Evolutionary conservation across 2,329 filamentous ascomycete species (phyloP), one percentile per base, ranked within the genome.

Genomic region (Cladosporium austrohemisphaericum): DNA sequence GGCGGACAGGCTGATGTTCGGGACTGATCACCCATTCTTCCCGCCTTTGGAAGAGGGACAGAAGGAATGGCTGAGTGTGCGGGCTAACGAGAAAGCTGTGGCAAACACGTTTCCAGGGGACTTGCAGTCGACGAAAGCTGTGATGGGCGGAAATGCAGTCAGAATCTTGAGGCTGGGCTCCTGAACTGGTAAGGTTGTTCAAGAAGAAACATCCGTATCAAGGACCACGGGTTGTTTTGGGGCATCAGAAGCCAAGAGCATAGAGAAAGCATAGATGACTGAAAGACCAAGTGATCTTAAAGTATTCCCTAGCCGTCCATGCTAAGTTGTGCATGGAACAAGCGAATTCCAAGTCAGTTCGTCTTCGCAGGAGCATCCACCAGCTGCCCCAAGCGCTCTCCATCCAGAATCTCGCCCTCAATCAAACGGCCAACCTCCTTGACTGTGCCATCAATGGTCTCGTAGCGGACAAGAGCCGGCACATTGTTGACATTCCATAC

Each of bases 1-100:
- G 0, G 73, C 75, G 1, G 86, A 90, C 58, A 75, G 86, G 52
- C 69, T 92, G 43, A 79, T 92, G 74, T 92, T 92, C 70, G 74
- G 86, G 20, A 91, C 86, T 0, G 87, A 91, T 64, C 85, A 91
- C 65, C 87, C 87, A 0, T 91, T 92, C 71, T 92, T 92, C 67
- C 87, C 87, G n/a, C 86, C 86, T 1, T 68, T 90, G 14, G 80
- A 83, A 41, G 80, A 81, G 51, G 52, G 51, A 2, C 74, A 79
- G 55, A 77, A 75, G 29, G 77, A 83, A 59, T 89, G 85, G 85
- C 76, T 83, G 60, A 88, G 85, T 61, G 84, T 88, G 3, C 78
- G 70, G 45, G 73, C 74, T 29, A 83, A 82, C 55, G 76, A 74
- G 53, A 59, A 71, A 5, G 80, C 81, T 5, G 80, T 84, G n/a